phyloP scores from a whole-genome alignment of 2,329 filamentous ascomycete genomes.

The Arthrobotrys musiformis region DNA sequence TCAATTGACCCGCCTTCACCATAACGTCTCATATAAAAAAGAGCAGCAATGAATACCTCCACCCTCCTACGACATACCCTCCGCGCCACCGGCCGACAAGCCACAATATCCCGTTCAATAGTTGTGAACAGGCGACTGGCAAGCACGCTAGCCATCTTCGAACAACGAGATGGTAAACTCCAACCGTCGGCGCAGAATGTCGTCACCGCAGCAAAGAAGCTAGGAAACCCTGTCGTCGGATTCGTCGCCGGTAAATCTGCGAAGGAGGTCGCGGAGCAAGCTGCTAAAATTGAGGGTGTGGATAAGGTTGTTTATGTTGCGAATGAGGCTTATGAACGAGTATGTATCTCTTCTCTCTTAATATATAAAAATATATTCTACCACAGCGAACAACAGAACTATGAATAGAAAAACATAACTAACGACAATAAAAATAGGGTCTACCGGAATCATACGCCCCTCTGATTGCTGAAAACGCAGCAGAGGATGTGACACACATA shows the following conservation, averaged over 20 bases:
- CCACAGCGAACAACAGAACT: conserved; percentile 1
- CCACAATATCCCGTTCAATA: conserved; percentile 16
- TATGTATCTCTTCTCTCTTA: conserved; percentile 61
- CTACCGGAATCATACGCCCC: conserved; percentile 95
- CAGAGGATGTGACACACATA: conserved; percentile 91
- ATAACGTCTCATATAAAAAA: not conserved
- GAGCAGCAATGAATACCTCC: conserved; percentile 34
- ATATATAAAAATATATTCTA: conserved; percentile 15
- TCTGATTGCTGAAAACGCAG: conserved; percentile 93
- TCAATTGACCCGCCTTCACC: not conserved
- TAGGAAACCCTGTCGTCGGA: conserved; percentile 85
- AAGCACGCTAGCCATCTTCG: conserved; percentile 89
- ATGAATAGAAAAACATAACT: not conserved
- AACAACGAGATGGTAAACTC: conserved; percentile 90
- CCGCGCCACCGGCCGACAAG: conserved; percentile 22
- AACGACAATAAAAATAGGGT: conserved; percentile 68
- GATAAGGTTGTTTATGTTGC: conserved; percentile 92
- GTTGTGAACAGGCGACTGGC: conserved; percentile 20
- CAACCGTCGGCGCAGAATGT: conserved; percentile 83
- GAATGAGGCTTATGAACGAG: conserved; percentile 91
- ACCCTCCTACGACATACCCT: conserved; percentile 35
- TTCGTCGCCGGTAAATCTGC: conserved; percentile 86
- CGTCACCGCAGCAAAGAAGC: conserved; percentile 83
- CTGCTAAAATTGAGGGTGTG: conserved; percentile 86
- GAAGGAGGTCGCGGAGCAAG: conserved; percentile 80